Base-by-base conservation (phyloP, 1,284 basidiomycete species). In the Ceratobasidium sp. region DNA sequence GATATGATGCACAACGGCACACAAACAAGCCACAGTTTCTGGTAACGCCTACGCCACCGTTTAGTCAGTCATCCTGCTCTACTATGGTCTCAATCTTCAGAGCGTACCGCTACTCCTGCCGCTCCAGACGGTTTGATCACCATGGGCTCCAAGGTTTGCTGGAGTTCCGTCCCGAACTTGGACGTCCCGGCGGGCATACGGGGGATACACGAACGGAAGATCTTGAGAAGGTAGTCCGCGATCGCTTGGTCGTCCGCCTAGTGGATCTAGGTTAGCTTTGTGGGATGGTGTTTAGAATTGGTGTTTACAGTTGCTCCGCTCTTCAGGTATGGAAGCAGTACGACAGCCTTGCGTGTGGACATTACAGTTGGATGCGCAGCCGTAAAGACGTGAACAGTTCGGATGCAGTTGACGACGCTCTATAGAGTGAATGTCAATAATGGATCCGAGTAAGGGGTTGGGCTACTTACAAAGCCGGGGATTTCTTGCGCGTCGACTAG, bases 11-110 rank as follows among this genome's bases (percentile, higher is more conserved):
- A 96, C 90, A 2, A 93, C 90, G 0, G 87, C 86, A 79, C 95
- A 96, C 81, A 96, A 90, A 77, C 96, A 98, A 0, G 92, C 92
- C 12, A 99, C 90, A 8, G 89, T 88, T 80, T 97, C 95, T 81
- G 96, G 93, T 42, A 97, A 80, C 33, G 90, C 88, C 89, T 95
- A 75, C 21, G 36, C 40, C 36, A n/a, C 40, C 25, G 18, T 38
- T 36, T 28, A 38, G 40, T 59, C 66, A 23, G 42, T 48, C 23
- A 48, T 54, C 58, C 69, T 73, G 8, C 42, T 58, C 23, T 16
- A 16, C 9, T 40, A 61, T 59, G 12, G n/a, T 23, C 18, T 1
- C 11, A 38, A 6, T 9, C 40, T 36, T 38, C 14, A 16, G 38
- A 33, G 78, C 84, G 70, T 74, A 92, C 90, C 77, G 85, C 81